Percentiles rank a stretch among this genome's conserved stretches.
phyloP scores from a whole-genome alignment of 73 alveolate genomes.

The Diophrys sp. region DNA sequence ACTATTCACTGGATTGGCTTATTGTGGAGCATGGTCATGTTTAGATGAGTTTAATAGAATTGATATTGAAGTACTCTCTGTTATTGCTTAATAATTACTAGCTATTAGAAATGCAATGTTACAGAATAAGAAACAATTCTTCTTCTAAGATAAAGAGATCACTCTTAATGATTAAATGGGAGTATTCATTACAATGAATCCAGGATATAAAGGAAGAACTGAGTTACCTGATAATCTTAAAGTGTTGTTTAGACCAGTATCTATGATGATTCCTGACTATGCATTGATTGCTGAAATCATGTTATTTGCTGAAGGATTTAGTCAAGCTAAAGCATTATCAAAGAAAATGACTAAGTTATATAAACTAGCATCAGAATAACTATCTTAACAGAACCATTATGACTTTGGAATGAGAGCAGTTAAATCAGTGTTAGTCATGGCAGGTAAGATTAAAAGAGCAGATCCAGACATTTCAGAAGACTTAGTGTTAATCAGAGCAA shows the following conservation, averaged over 20 bases:
- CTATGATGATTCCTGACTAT: slow-evolving; percentile 97
- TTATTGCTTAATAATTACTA: slow-evolving; percentile 93
- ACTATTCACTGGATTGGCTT: slow-evolving; percentile 81
- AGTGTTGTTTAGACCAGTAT: slow-evolving; percentile 83
- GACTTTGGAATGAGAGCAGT: slow-evolving; percentile 92
- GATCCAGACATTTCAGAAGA: slow-evolving; percentile 89
- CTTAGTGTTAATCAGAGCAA: slow-evolving; percentile 87
- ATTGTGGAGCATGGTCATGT: slow-evolving; percentile 91
- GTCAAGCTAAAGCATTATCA: slow-evolving; percentile 89
- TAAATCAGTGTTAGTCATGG: slow-evolving; percentile 84
- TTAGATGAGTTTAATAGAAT: slow-evolving; percentile 98
- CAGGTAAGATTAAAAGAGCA: slow-evolving; percentile 80
- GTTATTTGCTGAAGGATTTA: slow-evolving; percentile 96
- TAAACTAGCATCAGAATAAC: slow-evolving; percentile 89
- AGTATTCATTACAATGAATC: slow-evolving; percentile 98
- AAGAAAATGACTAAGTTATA: slow-evolving; percentile 94
- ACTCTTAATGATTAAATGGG: slow-evolving; percentile 87
- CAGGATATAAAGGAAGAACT: slow-evolving; percentile 98
- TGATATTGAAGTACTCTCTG: slow-evolving; percentile 96
- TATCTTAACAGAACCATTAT: slow-evolving; percentile 81
- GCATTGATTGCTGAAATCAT: slow-evolving; percentile 95
- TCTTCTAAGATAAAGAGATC: slow-evolving; percentile 87
- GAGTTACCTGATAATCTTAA: slow-evolving; percentile 98
- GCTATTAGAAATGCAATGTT: slow-evolving; percentile 95
- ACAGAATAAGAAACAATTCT: slow-evolving; percentile 80